Base-by-base conservation (phyloP, 2,329 filamentous ascomycete genomes). In the Golovinomyces cichoracearum region DNA sequence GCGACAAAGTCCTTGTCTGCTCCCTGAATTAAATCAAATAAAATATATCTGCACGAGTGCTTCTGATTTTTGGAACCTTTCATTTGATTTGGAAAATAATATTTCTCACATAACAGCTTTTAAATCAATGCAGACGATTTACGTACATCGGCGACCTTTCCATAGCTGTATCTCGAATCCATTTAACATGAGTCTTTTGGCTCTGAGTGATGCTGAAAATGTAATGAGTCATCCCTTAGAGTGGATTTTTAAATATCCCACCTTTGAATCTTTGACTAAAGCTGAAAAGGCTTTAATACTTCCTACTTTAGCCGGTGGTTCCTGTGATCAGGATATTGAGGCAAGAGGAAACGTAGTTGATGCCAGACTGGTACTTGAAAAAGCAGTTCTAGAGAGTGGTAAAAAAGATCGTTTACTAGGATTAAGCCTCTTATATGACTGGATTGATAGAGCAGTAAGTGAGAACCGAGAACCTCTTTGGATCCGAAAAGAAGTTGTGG, bases 31-130 rank as follows among this genome's bases (percentile, higher is more conserved):
- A 3, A 58, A 65, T 37, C 63, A 62, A 23, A 68, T 76, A 38
- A 60, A 62, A 12, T 63, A 61, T 4, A 62, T 76, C 10, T 63
- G 65, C 40, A 75, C 72, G 3, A 21, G 61, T 6, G 67, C 70
- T 48, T 64, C 70, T 4, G 70, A 75, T 41, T 78, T 78, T 62
- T 83, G 79, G 79, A 73, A 71, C n/a, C 67, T 80, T 2, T 72
- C 70, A 1, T 66, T 82, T 3, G 77, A 83, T 59, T 74, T 83
- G 51, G 65, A 66, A 21, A 64, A 65, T 50, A 74, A 78, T 53
- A 60, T 70, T 5, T 59, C 62, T 0, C 73, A 81, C 51, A 64
- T 73, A 5, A 61, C 65, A 1, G 68, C 71, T 13, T 81, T 82
- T 63, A 66, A 64, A 44, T 64, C 66, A 9, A 71, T 71, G 19